Percentiles rank a stretch among this genome's conserved stretches.
phyloP scores from a whole-genome alignment of 208 protist species.

The Tritrichomonas musculus region DNA sequence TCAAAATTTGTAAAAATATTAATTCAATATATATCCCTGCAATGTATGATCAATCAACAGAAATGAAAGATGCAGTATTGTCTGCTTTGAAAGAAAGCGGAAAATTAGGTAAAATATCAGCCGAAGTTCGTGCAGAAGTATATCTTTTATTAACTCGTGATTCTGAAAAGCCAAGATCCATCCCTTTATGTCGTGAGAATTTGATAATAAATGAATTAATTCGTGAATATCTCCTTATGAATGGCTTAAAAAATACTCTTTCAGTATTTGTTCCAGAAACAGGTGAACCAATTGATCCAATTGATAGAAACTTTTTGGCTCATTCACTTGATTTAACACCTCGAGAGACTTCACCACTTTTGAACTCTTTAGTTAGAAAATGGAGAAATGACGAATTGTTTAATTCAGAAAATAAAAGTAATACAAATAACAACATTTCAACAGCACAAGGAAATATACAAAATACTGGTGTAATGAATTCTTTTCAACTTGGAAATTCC shows the following conservation, averaged over 20 bases:
- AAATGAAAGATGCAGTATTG: background rate
- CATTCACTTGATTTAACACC: background rate
- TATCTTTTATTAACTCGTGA: background rate
- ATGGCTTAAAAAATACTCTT: constrained; percentile 71
- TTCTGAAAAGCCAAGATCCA: background rate
- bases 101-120: constrained; percentile 1
- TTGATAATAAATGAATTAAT: constrained; percentile 80
- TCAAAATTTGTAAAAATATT: no score
- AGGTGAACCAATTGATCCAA: constrained; percentile 26
- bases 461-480: no score
- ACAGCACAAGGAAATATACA: no score
- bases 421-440: no score
- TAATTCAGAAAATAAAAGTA: no score
- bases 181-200: constrained; percentile 58
- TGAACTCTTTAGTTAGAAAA: background rate
- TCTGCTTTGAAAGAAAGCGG: background rate
- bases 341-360: background rate
- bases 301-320: constrained; percentile 4
- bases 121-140: background rate
- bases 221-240: constrained; percentile 74
- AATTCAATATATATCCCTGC: no score
- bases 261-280: constrained; percentile 68
- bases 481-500: no score
- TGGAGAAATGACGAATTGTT: no score
- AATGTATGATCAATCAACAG: background rate